Evolutionary conservation across 1,284 basidiomycete genomes (phyloP), one percentile per base, ranked within the genome.

Genomic region (Cystobasidium pallidum): DNA sequence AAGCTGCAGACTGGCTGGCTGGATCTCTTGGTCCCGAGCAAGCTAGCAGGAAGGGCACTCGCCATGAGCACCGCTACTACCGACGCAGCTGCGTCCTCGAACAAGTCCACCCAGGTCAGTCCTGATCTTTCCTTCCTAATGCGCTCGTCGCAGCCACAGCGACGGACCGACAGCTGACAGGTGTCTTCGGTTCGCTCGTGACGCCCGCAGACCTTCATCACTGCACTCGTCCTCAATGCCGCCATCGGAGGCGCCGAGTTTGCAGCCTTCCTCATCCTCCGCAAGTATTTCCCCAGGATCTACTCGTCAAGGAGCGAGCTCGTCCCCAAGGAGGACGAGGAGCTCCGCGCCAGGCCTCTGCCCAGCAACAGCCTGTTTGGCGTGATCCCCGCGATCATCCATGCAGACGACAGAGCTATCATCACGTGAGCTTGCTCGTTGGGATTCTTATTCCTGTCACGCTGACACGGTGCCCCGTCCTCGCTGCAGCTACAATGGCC

Each of bases 401-500:
- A 77, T 43, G 79, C 74, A 32, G 75, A 77, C 17, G 72, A 76
- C 6, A 55, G 64, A 30, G 61, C 73, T 32, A 75, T 78, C 76
- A 70, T 74, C 34, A 45, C 41, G 49, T 47, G 47, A 41, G 43
- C 28, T 1, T n/a, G n/a, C n/a, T n/a, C n/a, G n/a, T n/a, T n/a
- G n/a, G n/a, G n/a, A n/a, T n/a, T n/a, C n/a, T n/a, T n/a, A n/a
- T n/a, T n/a, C n/a, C n/a, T n/a, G n/a, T 8, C 79, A 78, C 49
- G 77, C 78, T 54, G 71, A 72, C 78, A 77, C 45, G 78, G 80
- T 62, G 13, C 64, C 64, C 15, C 26, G 55, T 52, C 26, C 43
- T 19, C 30, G n/a, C 47, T 19, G 34, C 39, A 39, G 52, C 43
- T 58, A 88, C 73, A 95, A 96, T 76, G 94, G 95, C 41, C 86